A percentile compares a stretch with the other conserved stretches of the same genome.
phyloP scores from a whole-genome alignment of 1,284 basidiomycete species.

The Trametes hirsuta region DNA sequence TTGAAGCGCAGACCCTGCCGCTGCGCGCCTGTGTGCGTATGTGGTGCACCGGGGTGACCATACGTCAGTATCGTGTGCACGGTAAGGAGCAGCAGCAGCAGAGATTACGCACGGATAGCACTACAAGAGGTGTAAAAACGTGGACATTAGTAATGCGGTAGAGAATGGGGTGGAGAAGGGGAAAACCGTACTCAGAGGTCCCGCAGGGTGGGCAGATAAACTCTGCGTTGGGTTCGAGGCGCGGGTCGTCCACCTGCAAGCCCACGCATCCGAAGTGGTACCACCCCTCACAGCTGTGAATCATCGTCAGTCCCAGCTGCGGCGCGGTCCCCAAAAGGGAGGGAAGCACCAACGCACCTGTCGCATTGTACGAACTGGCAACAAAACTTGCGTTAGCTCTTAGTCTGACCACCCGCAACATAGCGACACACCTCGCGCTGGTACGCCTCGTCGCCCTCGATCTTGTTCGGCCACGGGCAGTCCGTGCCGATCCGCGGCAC shows the following conservation, averaged over 20 bases:
- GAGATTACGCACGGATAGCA: slow-evolving; percentile 2
- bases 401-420: too few relatives aligned
- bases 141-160: not conserved
- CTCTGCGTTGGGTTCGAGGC: slow-evolving; percentile 16
- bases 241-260: slow-evolving; percentile 10
- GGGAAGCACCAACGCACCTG: not conserved
- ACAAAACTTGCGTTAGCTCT: not conserved
- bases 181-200: slow-evolving; percentile 13
- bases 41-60: not conserved
- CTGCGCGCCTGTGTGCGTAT: slow-evolving; percentile 5
- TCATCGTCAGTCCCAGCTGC: not conserved
- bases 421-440: slow-evolving; percentile 19
- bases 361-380: slow-evolving; percentile 22
- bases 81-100: too few relatives aligned
- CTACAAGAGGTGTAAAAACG: not conserved
- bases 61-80: not conserved
- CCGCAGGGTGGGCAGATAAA: slow-evolving; percentile 23
- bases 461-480: slow-evolving; percentile 20
- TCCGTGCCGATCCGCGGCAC: slow-evolving; percentile 17
- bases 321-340: too few relatives aligned
- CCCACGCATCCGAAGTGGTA: slow-evolving; percentile 27
- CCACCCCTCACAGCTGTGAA: slow-evolving; percentile 21
- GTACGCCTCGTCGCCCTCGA: slow-evolving; percentile 15
- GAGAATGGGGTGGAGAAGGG: not conserved
- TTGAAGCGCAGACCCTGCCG: slow-evolving; percentile 14